Percentiles rank a stretch among this genome's conserved stretches.
Evolutionary conservation across 2,329 filamentous ascomycete species (phyloP).

Genomic region (Fusarium austroafricanum): DNA sequence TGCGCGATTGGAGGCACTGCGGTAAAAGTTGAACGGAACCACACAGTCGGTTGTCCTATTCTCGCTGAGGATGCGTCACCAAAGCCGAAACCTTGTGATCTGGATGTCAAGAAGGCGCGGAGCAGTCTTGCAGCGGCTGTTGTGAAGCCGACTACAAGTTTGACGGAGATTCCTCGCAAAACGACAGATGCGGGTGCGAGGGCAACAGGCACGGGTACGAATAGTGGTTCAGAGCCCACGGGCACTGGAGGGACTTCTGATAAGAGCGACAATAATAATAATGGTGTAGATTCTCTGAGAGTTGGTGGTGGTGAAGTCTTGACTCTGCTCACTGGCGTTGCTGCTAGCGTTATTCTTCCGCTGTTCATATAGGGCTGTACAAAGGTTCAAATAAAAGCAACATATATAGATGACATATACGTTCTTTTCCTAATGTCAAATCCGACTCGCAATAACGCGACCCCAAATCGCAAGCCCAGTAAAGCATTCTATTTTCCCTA

Average conservation of each 20-base stretch:
- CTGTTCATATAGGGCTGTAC: background rate
- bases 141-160: conserved; percentile 29
- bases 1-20: conserved; percentile 20
- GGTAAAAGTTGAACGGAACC: conserved; percentile 18
- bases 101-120: conserved; percentile 19
- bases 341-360: background rate
- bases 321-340: background rate
- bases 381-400: no score
- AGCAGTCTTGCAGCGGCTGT: conserved; percentile 23
- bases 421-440: no score
- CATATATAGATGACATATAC: no score
- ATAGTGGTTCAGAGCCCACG: background rate
- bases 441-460: no score
- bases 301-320: background rate
- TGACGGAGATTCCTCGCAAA: conserved; percentile 9
- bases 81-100: conserved; percentile 20
- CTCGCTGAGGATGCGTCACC: conserved; percentile 14
- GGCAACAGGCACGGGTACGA: conserved; percentile 46
- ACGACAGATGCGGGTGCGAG: background rate
- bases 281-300: background rate
- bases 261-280: background rate
- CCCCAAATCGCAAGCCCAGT: no score
- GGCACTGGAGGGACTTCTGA: conserved; percentile 69
- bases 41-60: conserved; percentile 23
- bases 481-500: no score